These are phyloP conservation scores for Nothomitra cinnamomea DNA, from an alignment of 2,329 filamentous ascomycete species.

Conservation along the genomic window DNA sequence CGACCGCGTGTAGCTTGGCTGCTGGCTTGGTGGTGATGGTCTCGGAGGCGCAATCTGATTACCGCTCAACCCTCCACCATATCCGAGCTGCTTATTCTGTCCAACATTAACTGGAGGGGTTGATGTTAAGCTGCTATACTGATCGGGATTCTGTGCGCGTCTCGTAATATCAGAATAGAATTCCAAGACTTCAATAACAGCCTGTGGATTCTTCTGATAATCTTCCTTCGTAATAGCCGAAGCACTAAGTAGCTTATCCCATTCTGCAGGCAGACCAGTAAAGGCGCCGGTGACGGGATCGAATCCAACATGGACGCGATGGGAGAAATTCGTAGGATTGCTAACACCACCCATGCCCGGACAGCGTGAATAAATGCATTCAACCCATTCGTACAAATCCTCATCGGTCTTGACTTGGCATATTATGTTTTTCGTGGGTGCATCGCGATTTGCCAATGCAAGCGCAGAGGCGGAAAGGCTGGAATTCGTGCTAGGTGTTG, in stretches of 20 bases:
- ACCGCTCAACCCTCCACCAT: slow-evolving; percentile 11
- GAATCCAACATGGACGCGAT: slow-evolving; percentile 93
- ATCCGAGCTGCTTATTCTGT: slow-evolving; percentile 18
- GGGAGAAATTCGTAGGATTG: slow-evolving; percentile 95
- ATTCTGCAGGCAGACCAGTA: slow-evolving; percentile 83
- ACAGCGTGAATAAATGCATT: slow-evolving; percentile 91
- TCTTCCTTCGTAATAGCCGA: slow-evolving; percentile 98
- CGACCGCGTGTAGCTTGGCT: neutral
- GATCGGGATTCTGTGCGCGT: slow-evolving; percentile 51
- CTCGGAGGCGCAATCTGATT: slow-evolving; percentile 5
- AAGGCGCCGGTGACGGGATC: slow-evolving; percentile 92
- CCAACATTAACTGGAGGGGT: slow-evolving; percentile 37
- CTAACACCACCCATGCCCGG: slow-evolving; percentile 96
- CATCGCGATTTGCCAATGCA: slow-evolving; percentile 63
- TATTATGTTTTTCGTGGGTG: slow-evolving; percentile 65
- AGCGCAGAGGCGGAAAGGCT: slow-evolving; percentile 42
- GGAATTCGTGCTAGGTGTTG: slow-evolving; percentile 29
- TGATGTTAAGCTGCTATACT: slow-evolving; percentile 50
- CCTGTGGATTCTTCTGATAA: slow-evolving; percentile 91
- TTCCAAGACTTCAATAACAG: slow-evolving; percentile 62
- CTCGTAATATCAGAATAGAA: slow-evolving; percentile 77
- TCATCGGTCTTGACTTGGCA: slow-evolving; percentile 92
- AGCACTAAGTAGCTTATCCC: slow-evolving; percentile 89
- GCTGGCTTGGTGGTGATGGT: slow-evolving; percentile 1
- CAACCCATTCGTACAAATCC: slow-evolving; percentile 97